These are phyloP conservation scores for Neurospora cerealis DNA, from an alignment of 495 filamentous ascomycete genomes.

Conservation along the genomic window DNA sequence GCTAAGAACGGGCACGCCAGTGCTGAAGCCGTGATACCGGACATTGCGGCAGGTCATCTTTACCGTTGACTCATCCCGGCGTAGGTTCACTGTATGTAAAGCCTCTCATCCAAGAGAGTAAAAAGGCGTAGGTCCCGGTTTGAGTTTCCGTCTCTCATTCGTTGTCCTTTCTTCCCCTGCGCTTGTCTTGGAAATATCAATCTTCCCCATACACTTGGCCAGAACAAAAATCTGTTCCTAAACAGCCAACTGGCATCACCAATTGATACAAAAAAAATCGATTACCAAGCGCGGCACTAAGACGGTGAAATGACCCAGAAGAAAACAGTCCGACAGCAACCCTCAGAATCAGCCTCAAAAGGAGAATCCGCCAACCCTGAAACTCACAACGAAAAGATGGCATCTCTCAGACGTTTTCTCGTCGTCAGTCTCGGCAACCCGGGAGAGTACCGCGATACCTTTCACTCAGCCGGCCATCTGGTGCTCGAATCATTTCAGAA, in stretches of 20 bases:
- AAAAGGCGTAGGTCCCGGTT: constrained; percentile 4
- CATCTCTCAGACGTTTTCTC: constrained; percentile 31
- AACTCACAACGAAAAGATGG: not conserved
- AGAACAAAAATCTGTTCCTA: not conserved
- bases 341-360: not conserved
- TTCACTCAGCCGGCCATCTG: constrained; percentile 71
- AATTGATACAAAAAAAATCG: not conserved
- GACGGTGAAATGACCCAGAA: not conserved
- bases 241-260: not conserved
- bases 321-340: not conserved
- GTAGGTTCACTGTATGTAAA: not conserved
- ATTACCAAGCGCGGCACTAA: not conserved
- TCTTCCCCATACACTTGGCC: not conserved
- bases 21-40: not conserved
- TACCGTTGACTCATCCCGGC: constrained; percentile 2
- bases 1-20: not conserved
- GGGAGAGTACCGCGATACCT: constrained; percentile 53
- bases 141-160: not conserved
- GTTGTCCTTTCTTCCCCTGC: not conserved
- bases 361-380: not conserved
- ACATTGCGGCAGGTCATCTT: not conserved
- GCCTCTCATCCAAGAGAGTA: not conserved
- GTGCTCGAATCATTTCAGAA: constrained; percentile 48
- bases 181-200: not conserved
- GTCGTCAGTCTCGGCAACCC: constrained; percentile 38